These are phyloP conservation scores for Nicotiana obtusifolia DNA, from an alignment of 257 asterid species.

Conservation along the genomic window DNA sequence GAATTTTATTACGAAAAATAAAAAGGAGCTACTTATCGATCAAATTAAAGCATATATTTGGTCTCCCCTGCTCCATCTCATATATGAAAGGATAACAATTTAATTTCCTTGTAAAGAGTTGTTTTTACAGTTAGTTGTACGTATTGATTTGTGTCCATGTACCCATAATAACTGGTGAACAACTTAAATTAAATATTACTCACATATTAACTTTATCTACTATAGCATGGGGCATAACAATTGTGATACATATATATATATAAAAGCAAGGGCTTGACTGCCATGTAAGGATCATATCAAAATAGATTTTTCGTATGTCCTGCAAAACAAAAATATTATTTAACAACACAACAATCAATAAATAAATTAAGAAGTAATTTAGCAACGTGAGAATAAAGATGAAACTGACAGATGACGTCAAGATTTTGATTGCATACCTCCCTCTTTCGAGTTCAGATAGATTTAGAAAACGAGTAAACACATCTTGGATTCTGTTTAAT, in stretches of 20 bases:
- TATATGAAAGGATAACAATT: too few relatives aligned
- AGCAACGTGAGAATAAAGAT: not conserved
- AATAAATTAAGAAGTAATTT: not conserved
- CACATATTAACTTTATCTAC: too few relatives aligned
- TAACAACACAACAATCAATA: not conserved
- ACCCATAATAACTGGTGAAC: too few relatives aligned
- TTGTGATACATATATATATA: too few relatives aligned
- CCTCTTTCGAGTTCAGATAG: conserved; percentile 10
- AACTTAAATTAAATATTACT: too few relatives aligned
- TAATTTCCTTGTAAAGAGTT: too few relatives aligned
- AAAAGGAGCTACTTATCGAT: too few relatives aligned
- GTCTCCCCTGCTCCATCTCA: too few relatives aligned
- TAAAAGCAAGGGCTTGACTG: not conserved
- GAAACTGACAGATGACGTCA: not conserved
- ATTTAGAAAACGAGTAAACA: conserved; percentile 10
- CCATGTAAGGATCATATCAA: not conserved
- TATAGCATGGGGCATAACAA: too few relatives aligned
- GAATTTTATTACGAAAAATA: not conserved
- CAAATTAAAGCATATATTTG: too few relatives aligned
- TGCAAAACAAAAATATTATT: not conserved
- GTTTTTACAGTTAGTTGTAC: too few relatives aligned
- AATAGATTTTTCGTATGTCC: not conserved
- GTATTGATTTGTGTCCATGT: too few relatives aligned
- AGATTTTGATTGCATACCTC: conserved; percentile 3
- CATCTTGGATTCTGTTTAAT: conserved; percentile 15